A percentile compares a stretch with the other conserved stretches of the same genome.
phyloP scores from a whole-genome alignment of 352 stramenopile species.

The Phytophthora citricola region DNA sequence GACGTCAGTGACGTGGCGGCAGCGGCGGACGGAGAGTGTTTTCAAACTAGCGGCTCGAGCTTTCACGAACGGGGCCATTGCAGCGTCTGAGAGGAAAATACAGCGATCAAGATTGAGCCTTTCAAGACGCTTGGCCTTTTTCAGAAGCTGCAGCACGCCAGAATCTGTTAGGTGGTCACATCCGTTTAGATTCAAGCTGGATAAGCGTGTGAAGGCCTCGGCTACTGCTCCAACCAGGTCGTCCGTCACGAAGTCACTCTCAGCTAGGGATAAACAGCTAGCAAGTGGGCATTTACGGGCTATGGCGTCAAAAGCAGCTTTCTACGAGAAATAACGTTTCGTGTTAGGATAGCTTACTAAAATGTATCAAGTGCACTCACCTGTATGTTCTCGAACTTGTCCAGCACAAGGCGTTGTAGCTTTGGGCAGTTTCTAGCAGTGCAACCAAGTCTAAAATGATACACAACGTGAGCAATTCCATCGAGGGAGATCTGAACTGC shows the following conservation, averaged over 20 bases:
- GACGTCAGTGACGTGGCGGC: slow-evolving; percentile 44
- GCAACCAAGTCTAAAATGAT: slow-evolving; percentile 37
- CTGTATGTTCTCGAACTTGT: slow-evolving; percentile 43
- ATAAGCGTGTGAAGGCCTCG: slow-evolving; percentile 45
- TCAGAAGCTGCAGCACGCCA: slow-evolving; percentile 48
- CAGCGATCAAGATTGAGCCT: slow-evolving; percentile 59
- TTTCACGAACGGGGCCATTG: slow-evolving; percentile 50
- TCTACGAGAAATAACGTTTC: slow-evolving; percentile 44
- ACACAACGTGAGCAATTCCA: slow-evolving; percentile 4
- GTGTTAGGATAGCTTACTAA: neutral
- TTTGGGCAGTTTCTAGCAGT: slow-evolving; percentile 47
- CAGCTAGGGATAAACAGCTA: slow-evolving; percentile 42
- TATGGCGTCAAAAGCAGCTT: slow-evolving; percentile 50
- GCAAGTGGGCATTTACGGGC: slow-evolving; percentile 34
- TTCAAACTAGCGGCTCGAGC: slow-evolving; percentile 37
- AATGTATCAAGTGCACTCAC: slow-evolving; percentile 23
- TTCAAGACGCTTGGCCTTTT: slow-evolving; percentile 43
- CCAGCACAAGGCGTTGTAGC: slow-evolving; percentile 50
- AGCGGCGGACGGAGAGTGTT: slow-evolving; percentile 49
- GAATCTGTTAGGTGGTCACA: slow-evolving; percentile 70
- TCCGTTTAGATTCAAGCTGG: slow-evolving; percentile 48
- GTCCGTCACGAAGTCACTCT: slow-evolving; percentile 65
- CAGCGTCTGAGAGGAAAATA: slow-evolving; percentile 45
- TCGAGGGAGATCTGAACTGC: neutral
- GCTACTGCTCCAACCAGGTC: slow-evolving; percentile 50